phyloP scores from a whole-genome alignment of 305 asterid genomes.

The Euphrasia arctica region DNA sequence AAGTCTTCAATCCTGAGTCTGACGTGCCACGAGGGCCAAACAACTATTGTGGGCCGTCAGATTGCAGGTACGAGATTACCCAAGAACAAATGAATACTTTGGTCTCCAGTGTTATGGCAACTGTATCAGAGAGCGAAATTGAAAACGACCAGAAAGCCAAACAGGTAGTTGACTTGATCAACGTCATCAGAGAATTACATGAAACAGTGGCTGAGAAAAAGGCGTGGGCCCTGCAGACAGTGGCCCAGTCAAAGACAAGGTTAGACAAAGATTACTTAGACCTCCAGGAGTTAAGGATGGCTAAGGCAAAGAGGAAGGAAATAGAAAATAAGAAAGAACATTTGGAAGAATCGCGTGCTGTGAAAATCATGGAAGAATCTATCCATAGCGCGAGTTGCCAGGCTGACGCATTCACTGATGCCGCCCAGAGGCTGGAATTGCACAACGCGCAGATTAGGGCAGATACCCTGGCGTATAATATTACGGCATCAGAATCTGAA shows the following conservation, averaged over 20 bases:
- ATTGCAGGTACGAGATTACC: not conserved
- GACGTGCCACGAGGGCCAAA: conserved; percentile 19
- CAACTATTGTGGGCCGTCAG: not conserved
- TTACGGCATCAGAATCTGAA: conserved; percentile 42
- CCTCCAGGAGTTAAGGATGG: too few relatives aligned
- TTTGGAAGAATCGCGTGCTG: conserved; percentile 10
- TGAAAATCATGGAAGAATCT: conserved; percentile 41
- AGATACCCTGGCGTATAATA: conserved; percentile 46
- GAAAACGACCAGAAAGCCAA: conserved; percentile 35
- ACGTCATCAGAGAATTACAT: conserved; percentile 7
- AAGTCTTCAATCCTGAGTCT: conserved; percentile 13
- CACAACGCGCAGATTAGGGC: conserved; percentile 42
- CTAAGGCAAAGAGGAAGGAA: too few relatives aligned
- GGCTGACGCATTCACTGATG: conserved; percentile 33
- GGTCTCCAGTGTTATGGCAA: not conserved
- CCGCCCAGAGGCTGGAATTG: conserved; percentile 38
- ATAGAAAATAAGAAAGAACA: conserved; percentile 40
- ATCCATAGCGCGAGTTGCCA: conserved; percentile 38
- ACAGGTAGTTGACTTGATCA: conserved; percentile 37
- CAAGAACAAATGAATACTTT: too few relatives aligned
- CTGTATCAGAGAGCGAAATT: not conserved
- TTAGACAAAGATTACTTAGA: conserved; percentile 38
- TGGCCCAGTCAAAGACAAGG: conserved; percentile 51
- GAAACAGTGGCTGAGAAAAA: too few relatives aligned
- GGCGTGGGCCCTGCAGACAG: conserved; percentile 29